Percentiles rank a stretch among this genome's conserved stretches.
phyloP scores from a whole-genome alignment of 306 rosid genomes.

The Corylus heterophylla region DNA sequence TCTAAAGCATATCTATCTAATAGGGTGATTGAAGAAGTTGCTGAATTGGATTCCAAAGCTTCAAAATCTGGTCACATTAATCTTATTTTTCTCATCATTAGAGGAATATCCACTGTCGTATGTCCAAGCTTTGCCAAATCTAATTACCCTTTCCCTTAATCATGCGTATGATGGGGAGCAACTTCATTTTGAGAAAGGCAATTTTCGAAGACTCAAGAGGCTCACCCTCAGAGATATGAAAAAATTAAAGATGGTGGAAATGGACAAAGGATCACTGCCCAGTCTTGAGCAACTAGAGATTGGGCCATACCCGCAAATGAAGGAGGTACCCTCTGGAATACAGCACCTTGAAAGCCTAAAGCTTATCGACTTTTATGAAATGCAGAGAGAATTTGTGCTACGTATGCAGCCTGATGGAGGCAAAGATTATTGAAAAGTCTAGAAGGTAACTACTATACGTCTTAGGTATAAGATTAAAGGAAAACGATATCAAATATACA shows the following conservation, averaged over 20 bases:
- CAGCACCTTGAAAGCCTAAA: background rate
- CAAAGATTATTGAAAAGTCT: background rate
- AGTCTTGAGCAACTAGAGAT: background rate
- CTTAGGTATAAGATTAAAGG: background rate
- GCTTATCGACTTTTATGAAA: background rate
- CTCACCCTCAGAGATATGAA: background rate
- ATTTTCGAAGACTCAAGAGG: background rate
- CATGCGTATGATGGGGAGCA: slow-evolving; percentile 19
- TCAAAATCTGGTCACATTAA: background rate
- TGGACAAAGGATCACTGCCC: slow-evolving; percentile 5
- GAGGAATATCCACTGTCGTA: slow-evolving; percentile 2
- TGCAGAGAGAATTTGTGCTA: background rate
- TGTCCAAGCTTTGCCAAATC: background rate
- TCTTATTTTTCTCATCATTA: background rate
- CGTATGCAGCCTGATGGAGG: background rate
- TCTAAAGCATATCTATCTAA: too few relatives aligned
- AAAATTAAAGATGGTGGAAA: background rate
- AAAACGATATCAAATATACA: background rate
- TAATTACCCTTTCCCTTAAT: background rate
- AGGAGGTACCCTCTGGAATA: slow-evolving; percentile 17
- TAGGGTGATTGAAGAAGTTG: too few relatives aligned
- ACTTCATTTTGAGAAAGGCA: slow-evolving; percentile 6
- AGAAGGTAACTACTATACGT: background rate
- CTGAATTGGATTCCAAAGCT: background rate
- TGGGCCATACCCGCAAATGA: slow-evolving; percentile 1